phyloP scores from a whole-genome alignment of 2,329 filamentous ascomycete species.

The Xylaria sp. region DNA sequence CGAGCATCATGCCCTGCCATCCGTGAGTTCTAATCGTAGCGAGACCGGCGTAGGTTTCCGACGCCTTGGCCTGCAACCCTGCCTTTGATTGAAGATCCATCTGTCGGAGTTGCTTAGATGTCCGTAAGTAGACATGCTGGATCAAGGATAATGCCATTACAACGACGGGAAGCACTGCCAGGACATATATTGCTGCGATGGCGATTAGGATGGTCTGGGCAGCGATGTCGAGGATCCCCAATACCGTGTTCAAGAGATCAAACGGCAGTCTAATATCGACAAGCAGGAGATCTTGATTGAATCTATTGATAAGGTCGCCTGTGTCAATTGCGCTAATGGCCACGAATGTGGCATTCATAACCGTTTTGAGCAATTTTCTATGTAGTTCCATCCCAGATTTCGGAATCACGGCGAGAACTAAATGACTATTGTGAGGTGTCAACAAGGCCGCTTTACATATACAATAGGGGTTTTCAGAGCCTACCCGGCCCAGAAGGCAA shows the following conservation, averaged over 20 bases:
- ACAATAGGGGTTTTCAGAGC: not conserved
- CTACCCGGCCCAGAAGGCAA: slow-evolving; percentile 28
- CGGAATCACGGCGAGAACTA: slow-evolving; percentile 54
- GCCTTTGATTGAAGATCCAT: slow-evolving; percentile 60
- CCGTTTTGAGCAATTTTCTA: slow-evolving; percentile 57
- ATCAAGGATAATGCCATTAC: slow-evolving; percentile 52
- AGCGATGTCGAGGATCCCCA: slow-evolving; percentile 41
- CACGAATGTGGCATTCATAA: slow-evolving; percentile 49
- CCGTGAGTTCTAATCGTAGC: slow-evolving; percentile 58
- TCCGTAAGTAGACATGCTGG: slow-evolving; percentile 58
- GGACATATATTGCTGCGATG: slow-evolving; percentile 53
- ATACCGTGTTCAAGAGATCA: slow-evolving; percentile 37
- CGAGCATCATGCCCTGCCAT: slow-evolving; percentile 52
- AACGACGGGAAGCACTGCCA: slow-evolving; percentile 53
- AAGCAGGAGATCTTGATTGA: slow-evolving; percentile 45
- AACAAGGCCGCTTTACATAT: slow-evolving; percentile 43
- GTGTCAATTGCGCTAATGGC: slow-evolving; percentile 42
- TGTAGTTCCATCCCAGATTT: slow-evolving; percentile 61
- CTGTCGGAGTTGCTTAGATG: slow-evolving; percentile 59
- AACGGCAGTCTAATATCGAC: slow-evolving; percentile 40
- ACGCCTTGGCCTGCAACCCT: slow-evolving; percentile 58
- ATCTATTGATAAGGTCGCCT: slow-evolving; percentile 43
- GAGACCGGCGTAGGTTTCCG: slow-evolving; percentile 55
- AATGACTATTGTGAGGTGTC: slow-evolving; percentile 58
- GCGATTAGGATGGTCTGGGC: slow-evolving; percentile 55